Percentiles rank a stretch among this genome's conserved stretches.
phyloP scores from a whole-genome alignment of 108 stramenopile species.

The Skeletonema grethae region DNA sequence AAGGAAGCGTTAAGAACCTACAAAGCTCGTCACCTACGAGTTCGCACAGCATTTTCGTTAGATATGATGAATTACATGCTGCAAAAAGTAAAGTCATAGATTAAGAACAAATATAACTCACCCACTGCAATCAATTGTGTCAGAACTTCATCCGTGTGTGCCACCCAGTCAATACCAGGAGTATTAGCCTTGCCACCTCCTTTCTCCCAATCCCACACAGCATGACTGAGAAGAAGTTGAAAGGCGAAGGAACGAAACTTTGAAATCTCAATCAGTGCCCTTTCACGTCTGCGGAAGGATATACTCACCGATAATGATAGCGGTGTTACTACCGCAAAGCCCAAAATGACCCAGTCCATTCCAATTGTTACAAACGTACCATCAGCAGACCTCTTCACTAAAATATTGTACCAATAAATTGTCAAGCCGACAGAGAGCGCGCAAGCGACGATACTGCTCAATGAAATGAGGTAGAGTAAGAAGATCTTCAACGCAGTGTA shows the following conservation, averaged over 20 bases:
- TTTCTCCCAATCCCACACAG: conserved; percentile 71
- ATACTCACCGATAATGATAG: conserved; percentile 59
- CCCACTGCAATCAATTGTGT: conserved; percentile 46
- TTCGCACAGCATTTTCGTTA: no score
- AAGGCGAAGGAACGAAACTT: conserved; percentile 54
- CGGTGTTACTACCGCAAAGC: conserved; percentile 78
- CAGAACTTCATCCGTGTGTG: conserved; percentile 58
- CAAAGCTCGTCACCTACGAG: conserved; percentile 44
- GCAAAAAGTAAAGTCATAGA: no score
- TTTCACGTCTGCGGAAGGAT: conserved; percentile 69
- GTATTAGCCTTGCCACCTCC: conserved; percentile 33
- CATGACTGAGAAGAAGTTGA: conserved; percentile 60
- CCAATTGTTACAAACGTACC: conserved; percentile 12
- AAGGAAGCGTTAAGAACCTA: conserved; percentile 71
- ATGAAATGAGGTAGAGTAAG: conserved; percentile 38
- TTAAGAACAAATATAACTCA: no score
- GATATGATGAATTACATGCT: no score
- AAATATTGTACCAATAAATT: conserved; percentile 29
- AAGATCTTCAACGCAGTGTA: conserved; percentile 45
- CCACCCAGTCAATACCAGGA: conserved; percentile 52
- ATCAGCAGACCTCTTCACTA: background rate
- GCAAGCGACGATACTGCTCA: conserved; percentile 28
- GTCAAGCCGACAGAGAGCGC: conserved; percentile 39
- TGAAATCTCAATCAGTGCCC: conserved; percentile 58
- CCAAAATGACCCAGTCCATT: conserved; percentile 71